Percentiles rank a stretch among this genome's conserved stretches.
Conservation (phyloP, 108 stramenopile genomes). For the Stephanodiscus triporus region DNA sequence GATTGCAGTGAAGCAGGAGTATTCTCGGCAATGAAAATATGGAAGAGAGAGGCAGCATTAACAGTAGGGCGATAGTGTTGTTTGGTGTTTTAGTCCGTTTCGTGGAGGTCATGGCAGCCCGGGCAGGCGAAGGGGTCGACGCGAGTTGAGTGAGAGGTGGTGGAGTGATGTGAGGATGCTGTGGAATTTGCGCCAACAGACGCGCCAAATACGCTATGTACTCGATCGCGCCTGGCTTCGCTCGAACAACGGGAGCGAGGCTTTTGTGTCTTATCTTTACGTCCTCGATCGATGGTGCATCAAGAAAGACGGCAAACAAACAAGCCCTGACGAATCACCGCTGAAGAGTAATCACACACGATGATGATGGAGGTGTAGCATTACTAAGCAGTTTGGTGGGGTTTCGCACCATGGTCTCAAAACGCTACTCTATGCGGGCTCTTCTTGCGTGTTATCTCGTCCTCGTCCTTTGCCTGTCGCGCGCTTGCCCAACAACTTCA, state of each 20-base stretch:
- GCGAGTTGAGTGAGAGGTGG: not conserved
- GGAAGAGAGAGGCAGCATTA: not conserved
- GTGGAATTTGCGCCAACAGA: too few species aligned
- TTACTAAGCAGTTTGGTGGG: too few species aligned
- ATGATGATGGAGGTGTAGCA: too few species aligned
- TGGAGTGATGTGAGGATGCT: not conserved
- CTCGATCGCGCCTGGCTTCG: too few species aligned
- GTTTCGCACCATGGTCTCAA: not conserved
- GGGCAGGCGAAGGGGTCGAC: not conserved
- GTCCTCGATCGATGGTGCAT: too few species aligned
- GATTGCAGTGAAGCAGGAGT: not conserved
- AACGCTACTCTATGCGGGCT: not conserved
- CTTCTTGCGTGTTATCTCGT: not conserved
- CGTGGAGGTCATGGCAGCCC: not conserved
- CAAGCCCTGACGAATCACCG: too few species aligned
- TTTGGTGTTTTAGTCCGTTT: not conserved
- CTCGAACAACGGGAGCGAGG: too few species aligned
- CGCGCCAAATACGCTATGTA: too few species aligned
- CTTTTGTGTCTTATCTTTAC: too few species aligned
- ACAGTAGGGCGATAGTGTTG: not conserved
- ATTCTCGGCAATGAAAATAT: not conserved
- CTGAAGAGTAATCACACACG: too few species aligned
- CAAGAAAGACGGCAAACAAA: too few species aligned
- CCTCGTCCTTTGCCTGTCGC: not conserved
- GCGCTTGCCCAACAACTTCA: not conserved